Evolutionary conservation across 1,284 basidiomycete genomes (phyloP).

Genomic region (Ustilago shanxiensis): DNA sequence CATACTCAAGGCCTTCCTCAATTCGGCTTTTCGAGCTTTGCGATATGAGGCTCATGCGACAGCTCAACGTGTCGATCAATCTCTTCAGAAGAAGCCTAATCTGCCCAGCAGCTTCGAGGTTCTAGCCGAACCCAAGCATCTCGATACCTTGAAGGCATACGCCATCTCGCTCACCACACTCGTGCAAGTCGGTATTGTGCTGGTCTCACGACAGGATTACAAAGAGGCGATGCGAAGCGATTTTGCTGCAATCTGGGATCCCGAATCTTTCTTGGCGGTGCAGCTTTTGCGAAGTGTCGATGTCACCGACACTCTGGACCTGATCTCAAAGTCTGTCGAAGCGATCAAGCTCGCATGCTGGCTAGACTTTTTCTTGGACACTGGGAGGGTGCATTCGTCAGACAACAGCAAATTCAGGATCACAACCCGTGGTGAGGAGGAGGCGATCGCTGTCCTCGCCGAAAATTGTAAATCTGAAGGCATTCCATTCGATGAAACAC

Average conservation of each 20-base stretch:
- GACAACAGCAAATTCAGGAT: neutral
- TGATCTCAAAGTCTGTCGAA: constrained; percentile 26
- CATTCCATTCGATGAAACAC: neutral
- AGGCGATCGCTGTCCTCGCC: neutral
- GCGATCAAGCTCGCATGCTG: constrained; percentile 31
- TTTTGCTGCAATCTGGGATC: constrained; percentile 41
- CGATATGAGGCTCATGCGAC: constrained; percentile 9
- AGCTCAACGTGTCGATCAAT: neutral
- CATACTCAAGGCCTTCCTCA: constrained; percentile 31
- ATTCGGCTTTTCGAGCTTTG: constrained; percentile 32
- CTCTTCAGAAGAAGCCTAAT: no score
- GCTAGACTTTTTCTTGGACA: constrained; percentile 23
- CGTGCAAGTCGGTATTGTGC: constrained; percentile 21
- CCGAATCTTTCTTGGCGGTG: constrained; percentile 30
- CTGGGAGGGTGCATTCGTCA: neutral
- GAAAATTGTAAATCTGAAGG: constrained; percentile 1
- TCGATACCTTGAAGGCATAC: neutral
- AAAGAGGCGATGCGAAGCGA: constrained; percentile 32
- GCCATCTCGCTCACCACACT: constrained; percentile 35
- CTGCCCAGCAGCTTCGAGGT: constrained; percentile 21
- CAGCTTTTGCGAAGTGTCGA: constrained; percentile 18
- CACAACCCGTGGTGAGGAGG: constrained; percentile 7
- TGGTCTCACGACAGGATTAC: constrained; percentile 24
- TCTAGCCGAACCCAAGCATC: neutral
- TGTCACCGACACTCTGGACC: constrained; percentile 18